Conservation (phyloP, 2,329 filamentous ascomycete genomes). For the Hypoxylon sp. region DNA sequence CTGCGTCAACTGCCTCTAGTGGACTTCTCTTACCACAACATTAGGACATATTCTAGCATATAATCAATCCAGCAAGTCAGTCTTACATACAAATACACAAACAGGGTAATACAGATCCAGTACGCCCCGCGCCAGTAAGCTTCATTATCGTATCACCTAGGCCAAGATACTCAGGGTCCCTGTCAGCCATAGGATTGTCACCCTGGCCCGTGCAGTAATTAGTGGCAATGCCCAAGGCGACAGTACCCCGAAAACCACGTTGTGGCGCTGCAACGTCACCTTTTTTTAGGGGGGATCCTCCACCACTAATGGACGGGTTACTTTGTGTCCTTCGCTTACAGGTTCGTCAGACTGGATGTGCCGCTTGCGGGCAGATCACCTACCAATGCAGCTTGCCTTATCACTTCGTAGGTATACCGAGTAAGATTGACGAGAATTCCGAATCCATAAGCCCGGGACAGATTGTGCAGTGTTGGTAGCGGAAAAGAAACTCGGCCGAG, state of each 20-base stretch:
- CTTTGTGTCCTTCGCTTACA: constrained; percentile 5
- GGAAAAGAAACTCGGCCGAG: not conserved
- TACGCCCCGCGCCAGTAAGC: constrained; percentile 9
- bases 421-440: not conserved
- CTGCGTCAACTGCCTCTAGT: not conserved
- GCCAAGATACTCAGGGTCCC: constrained; percentile 10
- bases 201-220: constrained; percentile 22
- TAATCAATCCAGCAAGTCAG: not conserved
- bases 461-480: not conserved
- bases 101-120: not conserved
- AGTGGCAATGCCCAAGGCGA: constrained; percentile 12
- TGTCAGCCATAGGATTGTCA: constrained; percentile 20
- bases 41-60: not conserved
- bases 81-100: not conserved
- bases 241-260: constrained; percentile 8
- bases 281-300: constrained; percentile 6
- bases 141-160: constrained; percentile 15
- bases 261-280: constrained; percentile 31
- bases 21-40: not conserved
- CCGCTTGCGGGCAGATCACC: constrained; percentile 7
- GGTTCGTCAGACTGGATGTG: not conserved
- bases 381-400: not conserved
- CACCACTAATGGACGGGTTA: not conserved
- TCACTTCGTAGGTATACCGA: not conserved
- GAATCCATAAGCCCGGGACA: constrained; percentile 19